Percentiles rank a stretch among this genome's conserved stretches.
Conservation (phyloP, 495 filamentous ascomycete species). For the Penicillium tannophilum region DNA sequence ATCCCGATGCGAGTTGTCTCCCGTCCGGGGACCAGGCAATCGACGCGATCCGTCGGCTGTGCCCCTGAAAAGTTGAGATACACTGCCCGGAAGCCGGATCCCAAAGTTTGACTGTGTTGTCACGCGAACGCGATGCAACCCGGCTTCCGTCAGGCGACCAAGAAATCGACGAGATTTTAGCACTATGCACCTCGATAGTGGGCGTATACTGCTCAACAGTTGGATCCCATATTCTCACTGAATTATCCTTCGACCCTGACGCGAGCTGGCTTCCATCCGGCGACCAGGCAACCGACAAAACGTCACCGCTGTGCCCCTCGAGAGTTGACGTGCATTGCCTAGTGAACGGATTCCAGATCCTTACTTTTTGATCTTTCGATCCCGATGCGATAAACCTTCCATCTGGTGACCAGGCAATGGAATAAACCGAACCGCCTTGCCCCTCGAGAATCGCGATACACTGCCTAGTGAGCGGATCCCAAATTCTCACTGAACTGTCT, state of each 20-base stretch:
- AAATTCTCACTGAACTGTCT: no score
- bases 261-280: conserved; percentile 8
- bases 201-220: not conserved
- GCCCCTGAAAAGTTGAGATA: not conserved
- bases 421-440: no score
- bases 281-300: conserved; percentile 10
- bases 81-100: conserved; percentile 1
- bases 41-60: not conserved
- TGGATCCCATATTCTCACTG: conserved; percentile 1
- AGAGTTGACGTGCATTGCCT: no score
- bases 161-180: not conserved
- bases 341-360: no score
- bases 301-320: no score
- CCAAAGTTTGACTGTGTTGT: conserved; percentile 6
- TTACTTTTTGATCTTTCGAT: no score
- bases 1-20: conserved; percentile 11
- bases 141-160: conserved; percentile 2
- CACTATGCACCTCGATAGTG: not conserved
- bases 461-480: conserved; percentile 5
- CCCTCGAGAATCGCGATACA: no score
- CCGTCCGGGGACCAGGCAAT: conserved; percentile 8
- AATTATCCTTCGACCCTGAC: conserved; percentile 4
- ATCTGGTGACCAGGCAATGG: no score
- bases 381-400: no score
- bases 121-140: not conserved